phyloP scores from a whole-genome alignment of 208 protist genomes.

The Crithidia mellificae region DNA sequence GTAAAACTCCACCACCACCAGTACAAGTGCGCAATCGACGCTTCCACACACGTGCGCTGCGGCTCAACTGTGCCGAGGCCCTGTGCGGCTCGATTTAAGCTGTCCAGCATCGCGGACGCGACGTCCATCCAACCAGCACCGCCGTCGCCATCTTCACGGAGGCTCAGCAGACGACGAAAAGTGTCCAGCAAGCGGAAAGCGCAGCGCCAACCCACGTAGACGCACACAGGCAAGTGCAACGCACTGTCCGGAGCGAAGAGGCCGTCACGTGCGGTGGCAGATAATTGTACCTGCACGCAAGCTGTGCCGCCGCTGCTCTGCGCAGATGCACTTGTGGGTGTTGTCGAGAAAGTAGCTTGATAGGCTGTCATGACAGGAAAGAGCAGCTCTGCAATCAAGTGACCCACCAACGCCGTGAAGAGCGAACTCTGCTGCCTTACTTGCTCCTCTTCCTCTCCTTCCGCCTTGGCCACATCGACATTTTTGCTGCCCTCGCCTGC shows the following conservation, averaged over 20 bases:
- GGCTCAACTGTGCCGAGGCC: not conserved
- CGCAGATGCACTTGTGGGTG: not conserved
- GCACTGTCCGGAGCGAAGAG: slow-evolving; percentile 2
- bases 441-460: not conserved
- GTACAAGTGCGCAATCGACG: slow-evolving; percentile 4
- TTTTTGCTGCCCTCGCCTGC: not conserved
- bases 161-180: not conserved
- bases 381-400: slow-evolving; percentile 7
- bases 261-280: not conserved
- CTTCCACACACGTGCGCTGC: not conserved
- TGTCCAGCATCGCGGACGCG: slow-evolving; percentile 15
- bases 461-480: not conserved
- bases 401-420: slow-evolving; percentile 10
- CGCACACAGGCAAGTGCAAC: slow-evolving; percentile 8
- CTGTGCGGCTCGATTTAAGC: not conserved
- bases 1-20: slow-evolving; percentile 34
- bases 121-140: slow-evolving; percentile 23
- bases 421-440: not conserved
- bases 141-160: slow-evolving; percentile 8
- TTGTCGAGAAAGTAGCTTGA: not conserved
- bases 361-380: not conserved
- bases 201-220: slow-evolving; percentile 29
- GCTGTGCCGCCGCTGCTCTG: not conserved
- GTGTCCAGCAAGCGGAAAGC: slow-evolving; percentile 13
- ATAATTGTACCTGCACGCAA: not conserved